These are phyloP conservation scores for Gossypium thurberi DNA, from an alignment of 345 rosid genomes.

Conservation along the genomic window DNA sequence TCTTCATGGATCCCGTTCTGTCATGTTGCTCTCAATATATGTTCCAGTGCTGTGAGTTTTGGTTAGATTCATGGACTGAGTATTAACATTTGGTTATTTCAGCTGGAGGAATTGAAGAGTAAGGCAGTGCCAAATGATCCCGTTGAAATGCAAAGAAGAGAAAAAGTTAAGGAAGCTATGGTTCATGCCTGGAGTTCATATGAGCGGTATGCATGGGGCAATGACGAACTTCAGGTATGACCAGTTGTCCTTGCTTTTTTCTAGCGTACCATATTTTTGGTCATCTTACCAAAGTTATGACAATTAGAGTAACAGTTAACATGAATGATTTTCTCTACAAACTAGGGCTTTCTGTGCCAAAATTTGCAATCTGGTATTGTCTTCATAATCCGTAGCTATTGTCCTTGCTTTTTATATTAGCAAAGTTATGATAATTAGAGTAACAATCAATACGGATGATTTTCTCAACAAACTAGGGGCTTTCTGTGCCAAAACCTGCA, in stretches of 20 bases:
- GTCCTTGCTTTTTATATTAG: neutral
- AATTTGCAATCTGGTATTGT: no score
- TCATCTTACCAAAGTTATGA: neutral
- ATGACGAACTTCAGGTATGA: conserved; percentile 89
- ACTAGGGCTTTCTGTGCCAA: no score
- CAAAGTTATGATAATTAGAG: neutral
- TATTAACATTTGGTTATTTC: neutral
- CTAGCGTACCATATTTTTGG: neutral
- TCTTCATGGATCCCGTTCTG: neutral
- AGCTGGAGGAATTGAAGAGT: conserved; percentile 14
- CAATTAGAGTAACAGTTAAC: neutral
- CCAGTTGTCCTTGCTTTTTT: neutral
- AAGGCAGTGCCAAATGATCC: conserved; percentile 30
- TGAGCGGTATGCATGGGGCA: conserved; percentile 97
- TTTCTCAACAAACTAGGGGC: neutral
- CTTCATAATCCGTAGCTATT: neutral
- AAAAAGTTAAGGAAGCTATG: conserved; percentile 96
- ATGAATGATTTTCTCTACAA: no score
- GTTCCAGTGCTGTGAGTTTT: neutral
- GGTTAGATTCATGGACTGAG: neutral
- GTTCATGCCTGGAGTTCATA: conserved; percentile 95
- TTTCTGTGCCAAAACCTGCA: neutral
- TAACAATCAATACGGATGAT: neutral
- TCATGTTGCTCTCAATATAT: neutral
- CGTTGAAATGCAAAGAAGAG: conserved; percentile 55